A percentile compares a stretch with the other conserved stretches of the same genome.
Evolutionary conservation across 768 basidiomycete species (phyloP).

Genomic region (Boletus coccyginus): DNA sequence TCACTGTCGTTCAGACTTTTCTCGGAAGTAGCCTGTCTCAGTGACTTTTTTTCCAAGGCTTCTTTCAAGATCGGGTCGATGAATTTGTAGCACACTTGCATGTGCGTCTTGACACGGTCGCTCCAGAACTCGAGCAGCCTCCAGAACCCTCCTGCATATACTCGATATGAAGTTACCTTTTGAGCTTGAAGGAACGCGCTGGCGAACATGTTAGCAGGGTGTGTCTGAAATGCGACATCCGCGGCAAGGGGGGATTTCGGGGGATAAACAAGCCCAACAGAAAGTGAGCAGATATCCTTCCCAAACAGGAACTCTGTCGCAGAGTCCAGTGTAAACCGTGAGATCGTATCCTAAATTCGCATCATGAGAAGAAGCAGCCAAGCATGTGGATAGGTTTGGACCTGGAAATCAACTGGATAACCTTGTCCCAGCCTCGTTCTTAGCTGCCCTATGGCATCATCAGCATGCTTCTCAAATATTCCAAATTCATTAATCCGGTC

Average conservation of each 20-base stretch:
- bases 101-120: constrained; percentile 44
- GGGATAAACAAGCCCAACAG: constrained; percentile 49
- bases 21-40: constrained; percentile 14
- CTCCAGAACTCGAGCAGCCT: constrained; percentile 50
- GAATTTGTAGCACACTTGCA: constrained; percentile 48
- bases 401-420: constrained; percentile 56
- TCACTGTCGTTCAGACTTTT: constrained; percentile 3
- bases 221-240: constrained; percentile 16
- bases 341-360: constrained; percentile 43
- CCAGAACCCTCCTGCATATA: constrained; percentile 45
- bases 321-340: constrained; percentile 59
- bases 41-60: constrained; percentile 40
- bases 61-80: constrained; percentile 52
- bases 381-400: constrained; percentile 8
- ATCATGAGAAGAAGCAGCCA: neutral
- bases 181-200: constrained; percentile 52
- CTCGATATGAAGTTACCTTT: constrained; percentile 36
- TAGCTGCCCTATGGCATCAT: constrained; percentile 45
- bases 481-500: constrained; percentile 55
- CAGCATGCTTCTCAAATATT: constrained; percentile 50
- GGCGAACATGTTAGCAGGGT: constrained; percentile 42
- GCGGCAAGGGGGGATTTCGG: constrained; percentile 15
- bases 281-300: constrained; percentile 45
- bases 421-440: constrained; percentile 43
- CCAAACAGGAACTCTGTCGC: constrained; percentile 60